A percentile compares a stretch with the other conserved stretches of the same genome.
phyloP scores from a whole-genome alignment of 192 early-diverging fungal species.

The Kappamyces sp. region DNA sequence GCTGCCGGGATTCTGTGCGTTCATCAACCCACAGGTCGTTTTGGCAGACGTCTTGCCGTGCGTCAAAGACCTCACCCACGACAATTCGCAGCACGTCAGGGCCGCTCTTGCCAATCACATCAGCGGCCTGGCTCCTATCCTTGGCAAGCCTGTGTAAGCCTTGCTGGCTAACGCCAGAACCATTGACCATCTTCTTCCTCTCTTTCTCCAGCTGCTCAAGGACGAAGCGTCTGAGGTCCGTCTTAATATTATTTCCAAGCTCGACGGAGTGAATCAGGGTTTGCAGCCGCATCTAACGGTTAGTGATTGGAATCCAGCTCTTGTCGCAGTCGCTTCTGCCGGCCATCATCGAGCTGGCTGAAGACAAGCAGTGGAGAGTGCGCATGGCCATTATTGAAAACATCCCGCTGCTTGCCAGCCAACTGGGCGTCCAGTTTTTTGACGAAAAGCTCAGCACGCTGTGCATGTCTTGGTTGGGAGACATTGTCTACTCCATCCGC shows the following conservation, averaged over 20 bases:
- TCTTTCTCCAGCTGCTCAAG: constrained; percentile 94
- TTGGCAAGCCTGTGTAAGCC: constrained; percentile 83
- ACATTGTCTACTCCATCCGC: constrained; percentile 93
- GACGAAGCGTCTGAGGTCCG: constrained; percentile 97
- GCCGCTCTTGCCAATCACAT: constrained; percentile 94
- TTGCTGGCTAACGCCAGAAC: constrained; percentile 48
- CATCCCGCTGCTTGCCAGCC: constrained; percentile 92
- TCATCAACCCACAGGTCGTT: constrained; percentile 75
- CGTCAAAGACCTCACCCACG: constrained; percentile 90
- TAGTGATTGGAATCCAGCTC: constrained; percentile 87
- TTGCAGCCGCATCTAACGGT: not conserved
- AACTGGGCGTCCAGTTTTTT: constrained; percentile 95
- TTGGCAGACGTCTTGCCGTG: constrained; percentile 79
- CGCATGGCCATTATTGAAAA: constrained; percentile 99
- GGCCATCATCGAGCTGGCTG: constrained; percentile 96
- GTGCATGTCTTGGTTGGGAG: constrained; percentile 98
- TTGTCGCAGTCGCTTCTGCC: constrained; percentile 95
- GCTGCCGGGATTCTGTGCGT: constrained; percentile 68
- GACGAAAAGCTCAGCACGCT: constrained; percentile 90
- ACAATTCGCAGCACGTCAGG: constrained; percentile 94
- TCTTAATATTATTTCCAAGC: constrained; percentile 96
- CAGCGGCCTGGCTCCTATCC: constrained; percentile 87
- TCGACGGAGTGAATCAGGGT: constrained; percentile 92
- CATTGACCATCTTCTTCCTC: constrained; percentile 88
- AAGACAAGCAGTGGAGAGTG: constrained; percentile 99